Evolutionary conservation across 441 rosid species (phyloP), one percentile per base, ranked within the genome.

Genomic region (Rhodomyrtus psidioides): DNA sequence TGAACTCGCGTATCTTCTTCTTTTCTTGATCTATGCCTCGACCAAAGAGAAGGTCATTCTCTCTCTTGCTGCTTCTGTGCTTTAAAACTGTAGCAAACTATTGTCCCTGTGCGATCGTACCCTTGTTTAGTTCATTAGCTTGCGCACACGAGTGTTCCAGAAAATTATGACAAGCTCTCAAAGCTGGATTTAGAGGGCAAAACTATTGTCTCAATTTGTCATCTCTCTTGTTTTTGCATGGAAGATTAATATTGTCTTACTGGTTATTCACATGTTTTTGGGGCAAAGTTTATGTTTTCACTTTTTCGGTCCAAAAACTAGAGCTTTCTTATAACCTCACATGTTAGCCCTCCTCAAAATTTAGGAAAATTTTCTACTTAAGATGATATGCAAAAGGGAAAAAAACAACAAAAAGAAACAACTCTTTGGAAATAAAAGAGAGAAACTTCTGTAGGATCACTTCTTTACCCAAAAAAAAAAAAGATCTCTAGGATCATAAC

Each of bases 11-110:
- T 96, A 95, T 88, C 87, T 96, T 24, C 59, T 86, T 5, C 13
- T 95, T 59, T 93, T 94, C 89, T 79, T 94, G 24, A 12, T 91
- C 34, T 94, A 91, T 82, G 95, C 96, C 15, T 88, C 98, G 16
- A 85, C 84, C 83, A 89, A 88, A 84, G 91, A 91, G 76, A 94
- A 90, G 97, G 97, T 94, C 82, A 93, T 17, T 49, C 44, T 70
- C 42, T 55, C 51, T 51, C 70, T 34, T 13, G 0, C 58, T 70
- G 49, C 4, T 70, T 70, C 21, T 70, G 79, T 23, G 79, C 79
- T 70, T 70, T 70, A 70, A 39, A 39, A 39, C 46, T 70, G 24
- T 70, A 70, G n/a, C 49, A 39, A 70, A 70, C 49, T 39, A 70
- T 70, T 39, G 49, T 70, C 79, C 46, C 76, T 65, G 34, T 19